These are phyloP conservation scores for Dendrostoma leiphaemia DNA, from an alignment of 2,329 filamentous ascomycete genomes.

Conservation along the genomic window DNA sequence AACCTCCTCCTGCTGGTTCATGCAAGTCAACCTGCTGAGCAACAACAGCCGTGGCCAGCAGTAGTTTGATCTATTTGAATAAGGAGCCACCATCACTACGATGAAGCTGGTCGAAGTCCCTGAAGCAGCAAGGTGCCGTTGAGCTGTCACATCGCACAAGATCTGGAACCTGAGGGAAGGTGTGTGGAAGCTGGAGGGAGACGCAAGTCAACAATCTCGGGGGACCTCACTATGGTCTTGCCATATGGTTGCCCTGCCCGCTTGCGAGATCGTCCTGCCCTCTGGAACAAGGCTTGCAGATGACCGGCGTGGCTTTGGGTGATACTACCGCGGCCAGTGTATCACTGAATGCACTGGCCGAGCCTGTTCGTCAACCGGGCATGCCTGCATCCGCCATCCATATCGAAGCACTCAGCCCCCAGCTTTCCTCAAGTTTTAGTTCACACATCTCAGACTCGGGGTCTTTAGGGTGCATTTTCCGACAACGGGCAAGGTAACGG, in stretches of 20 bases:
- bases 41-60: constrained; percentile 15
- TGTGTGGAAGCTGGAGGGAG: constrained; percentile 31
- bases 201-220: constrained; percentile 22
- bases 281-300: constrained; percentile 25
- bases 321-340: constrained; percentile 26
- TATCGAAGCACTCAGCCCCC: too few relatives aligned
- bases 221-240: constrained; percentile 24
- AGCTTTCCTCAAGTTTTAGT: too few relatives aligned
- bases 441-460: too few relatives aligned
- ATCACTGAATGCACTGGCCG: constrained; percentile 26
- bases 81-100: constrained; percentile 11
- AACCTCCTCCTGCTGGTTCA: constrained; percentile 15
- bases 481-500: too few relatives aligned
- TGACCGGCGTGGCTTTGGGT: constrained; percentile 25
- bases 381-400: background rate
- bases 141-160: constrained; percentile 51
- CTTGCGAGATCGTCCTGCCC: constrained; percentile 18
- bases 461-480: too few relatives aligned
- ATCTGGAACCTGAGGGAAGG: constrained; percentile 40
- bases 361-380: background rate
- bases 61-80: constrained; percentile 13
- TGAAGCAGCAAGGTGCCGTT: constrained; percentile 28
- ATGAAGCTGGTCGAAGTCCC: constrained; percentile 10
- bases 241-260: constrained; percentile 5
- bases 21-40: constrained; percentile 21